A percentile compares a stretch with the other conserved stretches of the same genome.
phyloP scores from a whole-genome alignment of 768 basidiomycete species.

The Suillus alpinus region DNA sequence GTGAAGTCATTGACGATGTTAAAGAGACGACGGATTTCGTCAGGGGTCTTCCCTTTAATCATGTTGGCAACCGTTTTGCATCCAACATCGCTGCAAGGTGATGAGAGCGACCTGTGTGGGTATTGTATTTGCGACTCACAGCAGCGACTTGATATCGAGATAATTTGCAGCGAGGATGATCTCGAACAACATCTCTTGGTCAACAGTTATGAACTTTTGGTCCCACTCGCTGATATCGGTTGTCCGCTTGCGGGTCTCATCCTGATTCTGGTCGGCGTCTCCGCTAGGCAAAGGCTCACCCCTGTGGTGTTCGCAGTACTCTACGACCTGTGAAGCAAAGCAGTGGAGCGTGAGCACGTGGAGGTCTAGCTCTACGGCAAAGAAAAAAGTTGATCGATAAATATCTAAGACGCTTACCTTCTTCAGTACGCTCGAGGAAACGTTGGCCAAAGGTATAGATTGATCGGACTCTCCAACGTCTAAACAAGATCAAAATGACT shows the following conservation, averaged over 20 bases:
- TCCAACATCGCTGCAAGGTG: slow-evolving; percentile 76
- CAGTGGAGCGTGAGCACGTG: neutral
- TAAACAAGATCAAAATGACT: slow-evolving; percentile 28
- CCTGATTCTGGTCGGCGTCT: slow-evolving; percentile 77
- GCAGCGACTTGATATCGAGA: slow-evolving; percentile 97
- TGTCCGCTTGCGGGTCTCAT: slow-evolving; percentile 96
- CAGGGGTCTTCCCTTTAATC: slow-evolving; percentile 99
- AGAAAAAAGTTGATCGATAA: neutral
- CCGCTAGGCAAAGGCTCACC: slow-evolving; percentile 91
- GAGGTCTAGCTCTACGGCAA: too few relatives aligned
- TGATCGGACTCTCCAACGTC: slow-evolving; percentile 95
- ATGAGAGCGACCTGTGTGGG: slow-evolving; percentile 6
- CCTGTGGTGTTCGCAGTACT: slow-evolving; percentile 99
- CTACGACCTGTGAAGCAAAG: slow-evolving; percentile 66
- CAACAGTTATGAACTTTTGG: slow-evolving; percentile 96
- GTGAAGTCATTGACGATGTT: slow-evolving; percentile 99
- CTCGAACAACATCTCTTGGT: slow-evolving; percentile 99
- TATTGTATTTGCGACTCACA: slow-evolving; percentile 51
- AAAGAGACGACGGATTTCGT: slow-evolving; percentile 97
- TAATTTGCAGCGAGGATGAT: slow-evolving; percentile 99
- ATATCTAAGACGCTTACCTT: slow-evolving; percentile 52
- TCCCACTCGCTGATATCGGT: slow-evolving; percentile 99
- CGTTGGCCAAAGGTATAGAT: slow-evolving; percentile 92
- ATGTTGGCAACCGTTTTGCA: slow-evolving; percentile 99
- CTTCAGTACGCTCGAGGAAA: slow-evolving; percentile 88